A percentile compares a stretch with the other conserved stretches of the same genome.
phyloP scores from a whole-genome alignment of 495 filamentous ascomycete species.

The Oleoguttula mirabilis region DNA sequence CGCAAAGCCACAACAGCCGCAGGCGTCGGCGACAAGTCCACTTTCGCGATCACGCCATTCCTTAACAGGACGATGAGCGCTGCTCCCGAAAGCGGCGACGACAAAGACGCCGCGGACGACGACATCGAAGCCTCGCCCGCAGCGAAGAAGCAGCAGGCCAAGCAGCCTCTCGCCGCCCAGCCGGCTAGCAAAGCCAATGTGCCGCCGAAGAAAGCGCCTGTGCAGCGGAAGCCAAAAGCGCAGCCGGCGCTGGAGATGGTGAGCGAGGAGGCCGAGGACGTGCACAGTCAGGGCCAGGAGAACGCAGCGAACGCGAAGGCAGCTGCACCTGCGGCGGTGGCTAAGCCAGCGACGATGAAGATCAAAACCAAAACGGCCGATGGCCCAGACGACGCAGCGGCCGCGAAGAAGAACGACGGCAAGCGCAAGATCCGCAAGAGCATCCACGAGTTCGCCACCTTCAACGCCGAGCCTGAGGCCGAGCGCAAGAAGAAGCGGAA shows the following conservation, averaged over 20 bases:
- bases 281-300: slow-evolving; percentile 19
- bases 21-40: slow-evolving; percentile 65
- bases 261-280: slow-evolving; percentile 34
- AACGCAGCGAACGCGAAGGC: slow-evolving; percentile 16
- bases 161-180: slow-evolving; percentile 19
- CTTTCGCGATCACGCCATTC: slow-evolving; percentile 86
- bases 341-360: slow-evolving; percentile 8
- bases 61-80: slow-evolving; percentile 62
- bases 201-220: slow-evolving; percentile 26
- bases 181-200: slow-evolving; percentile 30
- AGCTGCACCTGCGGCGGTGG: not conserved
- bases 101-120: slow-evolving; percentile 21
- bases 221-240: slow-evolving; percentile 26
- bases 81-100: slow-evolving; percentile 35
- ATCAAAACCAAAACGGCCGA: slow-evolving; percentile 19
- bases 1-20: slow-evolving; percentile 30
- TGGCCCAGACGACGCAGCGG: slow-evolving; percentile 21
- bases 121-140: slow-evolving; percentile 15
- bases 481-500: slow-evolving; percentile 59
- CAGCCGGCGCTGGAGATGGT: slow-evolving; percentile 38
- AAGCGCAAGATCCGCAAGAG: slow-evolving; percentile 24
- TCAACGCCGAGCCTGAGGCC: slow-evolving; percentile 32
- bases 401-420: slow-evolving; percentile 18
- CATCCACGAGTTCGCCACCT: slow-evolving; percentile 29
- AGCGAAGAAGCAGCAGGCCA: slow-evolving; percentile 18